Base-by-base conservation (phyloP, 345 rosid genomes). In the Erucastrum elatum region DNA sequence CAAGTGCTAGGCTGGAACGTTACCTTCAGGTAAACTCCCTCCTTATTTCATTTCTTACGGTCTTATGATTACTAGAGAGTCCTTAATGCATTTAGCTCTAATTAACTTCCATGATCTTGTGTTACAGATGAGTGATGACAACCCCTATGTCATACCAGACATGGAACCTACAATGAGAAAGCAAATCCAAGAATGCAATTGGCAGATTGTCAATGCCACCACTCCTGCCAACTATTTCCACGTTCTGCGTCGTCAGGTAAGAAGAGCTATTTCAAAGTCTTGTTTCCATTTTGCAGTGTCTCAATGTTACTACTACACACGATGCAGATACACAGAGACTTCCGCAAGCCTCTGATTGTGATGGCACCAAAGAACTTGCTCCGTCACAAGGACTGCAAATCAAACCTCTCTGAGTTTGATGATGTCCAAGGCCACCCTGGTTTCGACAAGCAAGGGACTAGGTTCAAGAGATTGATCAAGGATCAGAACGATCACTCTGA, bases 381-480 rank as follows among this genome's bases (percentile, higher is more conserved):
- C 73, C 94, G 96, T 71, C 96, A 90, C 79, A 92, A 90, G 82
- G 91, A 87, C 76, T 94, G 98, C 84, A 92, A 86, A 88, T 94
- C 98, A 69, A 94, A 94, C 81, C 88, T 94, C 37, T 90, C 94
- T 0, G 97, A 94, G 85, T 92, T 94, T 80, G 98, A 92, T 80
- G 97, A 94, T 82, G 97, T 89, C 15, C 88, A 92, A 89, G 97
- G 96, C 44, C 97, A 94, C 81, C 89, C 97, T 26, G 97, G 98
- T 53, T 94, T 92, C 67, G 98, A 94, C 85, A 94, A 92, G 70
- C 98, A 94, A 77, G 98, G 98, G 51, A 94, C 98, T 37, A 84
- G 98, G 78, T 94, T 94, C 75, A 94, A 94, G 85, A 84, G 97
- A 17, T 92, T 94, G 1, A 90, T 94, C 75, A 92, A 92, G 85